Conservation (phyloP, 176 grass and related monocot genomes). For the Triticum monococcum region DNA sequence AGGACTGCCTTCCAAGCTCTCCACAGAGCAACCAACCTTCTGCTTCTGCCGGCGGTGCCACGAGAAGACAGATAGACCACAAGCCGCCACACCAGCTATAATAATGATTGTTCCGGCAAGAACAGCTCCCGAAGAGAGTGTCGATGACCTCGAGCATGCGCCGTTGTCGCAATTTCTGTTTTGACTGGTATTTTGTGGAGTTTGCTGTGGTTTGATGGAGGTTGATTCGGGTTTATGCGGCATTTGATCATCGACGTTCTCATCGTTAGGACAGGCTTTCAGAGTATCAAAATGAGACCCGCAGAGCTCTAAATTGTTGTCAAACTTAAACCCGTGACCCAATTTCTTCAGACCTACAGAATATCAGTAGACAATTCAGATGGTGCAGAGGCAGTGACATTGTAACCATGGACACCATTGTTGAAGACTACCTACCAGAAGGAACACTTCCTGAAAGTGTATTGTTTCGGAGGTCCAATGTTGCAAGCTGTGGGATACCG, state of each 20-base stretch:
- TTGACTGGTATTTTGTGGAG: slow-evolving; percentile 37
- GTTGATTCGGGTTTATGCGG: slow-evolving; percentile 76
- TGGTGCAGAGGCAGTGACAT: not conserved
- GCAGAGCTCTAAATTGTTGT: slow-evolving; percentile 69
- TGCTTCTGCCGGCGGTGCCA: slow-evolving; percentile 66
- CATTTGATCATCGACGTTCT: slow-evolving; percentile 22
- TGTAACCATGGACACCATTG: not conserved
- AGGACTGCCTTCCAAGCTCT: slow-evolving; percentile 49
- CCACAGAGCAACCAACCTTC: slow-evolving; percentile 60
- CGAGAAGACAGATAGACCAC: slow-evolving; percentile 49
- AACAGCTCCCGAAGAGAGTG: slow-evolving; percentile 40
- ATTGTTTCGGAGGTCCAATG: slow-evolving; percentile 67
- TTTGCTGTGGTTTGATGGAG: slow-evolving; percentile 44
- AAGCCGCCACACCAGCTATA: slow-evolving; percentile 37
- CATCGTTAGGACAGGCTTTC: slow-evolving; percentile 39
- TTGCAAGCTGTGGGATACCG: slow-evolving; percentile 43
- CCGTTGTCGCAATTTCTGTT: slow-evolving; percentile 23
- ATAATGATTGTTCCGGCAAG: slow-evolving; percentile 51
- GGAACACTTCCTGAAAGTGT: slow-evolving; percentile 78
- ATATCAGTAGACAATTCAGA: slow-evolving; percentile 19
- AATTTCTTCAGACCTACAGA: slow-evolving; percentile 63
- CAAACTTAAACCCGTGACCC: slow-evolving; percentile 52
- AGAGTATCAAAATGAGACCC: slow-evolving; percentile 62
- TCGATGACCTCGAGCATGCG: slow-evolving; percentile 31
- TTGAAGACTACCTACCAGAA: slow-evolving; percentile 47